Evolutionary conservation across 306 rosid species (phyloP).

Genomic region (Castanospermum australe): DNA sequence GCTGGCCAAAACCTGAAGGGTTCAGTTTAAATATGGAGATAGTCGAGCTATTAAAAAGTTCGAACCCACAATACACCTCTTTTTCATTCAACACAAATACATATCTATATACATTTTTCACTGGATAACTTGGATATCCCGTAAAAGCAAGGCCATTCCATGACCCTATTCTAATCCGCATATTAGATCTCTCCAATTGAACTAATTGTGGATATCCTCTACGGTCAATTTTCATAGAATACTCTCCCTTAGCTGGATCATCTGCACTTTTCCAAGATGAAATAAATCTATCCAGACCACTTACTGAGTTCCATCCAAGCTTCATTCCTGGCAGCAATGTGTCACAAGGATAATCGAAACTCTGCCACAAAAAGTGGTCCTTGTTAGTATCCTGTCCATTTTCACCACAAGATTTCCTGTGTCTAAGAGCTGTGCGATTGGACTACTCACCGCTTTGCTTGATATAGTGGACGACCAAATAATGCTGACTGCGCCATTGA

Average conservation of each 20-base stretch:
- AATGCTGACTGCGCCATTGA: background rate
- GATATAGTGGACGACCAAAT: slow-evolving; percentile 21
- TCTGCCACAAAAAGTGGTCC: slow-evolving; percentile 27
- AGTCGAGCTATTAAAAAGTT: background rate
- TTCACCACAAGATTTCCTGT: slow-evolving; percentile 26
- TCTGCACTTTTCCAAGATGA: slow-evolving; percentile 34
- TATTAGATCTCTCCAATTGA: background rate
- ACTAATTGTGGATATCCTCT: slow-evolving; percentile 22
- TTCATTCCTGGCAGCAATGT: slow-evolving; percentile 29
- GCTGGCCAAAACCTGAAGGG: background rate
- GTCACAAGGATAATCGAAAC: slow-evolving; percentile 33
- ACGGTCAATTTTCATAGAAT: background rate
- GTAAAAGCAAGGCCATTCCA: slow-evolving; percentile 23
- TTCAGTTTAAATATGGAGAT: background rate
- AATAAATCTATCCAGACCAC: background rate
- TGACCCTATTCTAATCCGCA: background rate
- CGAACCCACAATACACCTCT: background rate
- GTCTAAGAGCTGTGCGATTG: slow-evolving; percentile 21
- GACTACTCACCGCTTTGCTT: background rate
- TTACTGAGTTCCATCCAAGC: slow-evolving; percentile 22
- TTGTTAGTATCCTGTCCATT: background rate
- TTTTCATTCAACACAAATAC: background rate
- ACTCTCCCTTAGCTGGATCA: slow-evolving; percentile 22
- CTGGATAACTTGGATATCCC: background rate
- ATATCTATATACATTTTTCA: too few relatives aligned